phyloP scores from a whole-genome alignment of 2,329 filamentous ascomycete genomes.

The Fusarium napiforme region DNA sequence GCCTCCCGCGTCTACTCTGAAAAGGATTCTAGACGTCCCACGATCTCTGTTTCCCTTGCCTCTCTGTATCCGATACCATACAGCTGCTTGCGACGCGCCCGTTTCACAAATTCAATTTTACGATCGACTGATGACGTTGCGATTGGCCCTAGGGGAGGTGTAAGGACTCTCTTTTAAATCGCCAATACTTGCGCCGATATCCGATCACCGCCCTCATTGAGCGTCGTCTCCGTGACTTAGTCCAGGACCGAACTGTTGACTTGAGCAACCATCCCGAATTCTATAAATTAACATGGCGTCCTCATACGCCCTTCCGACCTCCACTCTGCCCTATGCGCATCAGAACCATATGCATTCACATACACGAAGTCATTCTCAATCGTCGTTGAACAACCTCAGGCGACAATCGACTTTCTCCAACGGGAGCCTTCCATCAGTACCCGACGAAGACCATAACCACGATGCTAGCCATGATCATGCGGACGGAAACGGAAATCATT shows the following conservation, averaged over 20 bases:
- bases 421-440: conserved; percentile 46
- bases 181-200: conserved; percentile 37
- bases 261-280: conserved; percentile 1
- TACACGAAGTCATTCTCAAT: conserved; percentile 52
- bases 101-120: conserved; percentile 10
- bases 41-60: conserved; percentile 19
- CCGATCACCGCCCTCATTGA: conserved; percentile 21
- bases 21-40: conserved; percentile 34
- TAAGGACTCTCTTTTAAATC: conserved; percentile 30
- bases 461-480: conserved; percentile 40
- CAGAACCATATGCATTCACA: conserved; percentile 56
- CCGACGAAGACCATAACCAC: conserved; percentile 49
- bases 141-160: conserved; percentile 37
- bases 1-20: conserved; percentile 23
- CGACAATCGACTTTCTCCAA: conserved; percentile 48
- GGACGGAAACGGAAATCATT: conserved; percentile 36
- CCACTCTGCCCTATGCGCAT: conserved; percentile 61
- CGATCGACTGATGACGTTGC: conserved; percentile 42
- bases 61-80: conserved; percentile 10
- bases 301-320: conserved; percentile 64
- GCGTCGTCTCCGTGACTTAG: not conserved
- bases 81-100: conserved; percentile 18
- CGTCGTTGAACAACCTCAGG: conserved; percentile 54
- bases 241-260: conserved; percentile 8
- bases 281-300: conserved; percentile 56